Evolutionary conservation across 768 basidiomycete genomes (phyloP).

Genomic region (Tylopilus cervinicoccineus): DNA sequence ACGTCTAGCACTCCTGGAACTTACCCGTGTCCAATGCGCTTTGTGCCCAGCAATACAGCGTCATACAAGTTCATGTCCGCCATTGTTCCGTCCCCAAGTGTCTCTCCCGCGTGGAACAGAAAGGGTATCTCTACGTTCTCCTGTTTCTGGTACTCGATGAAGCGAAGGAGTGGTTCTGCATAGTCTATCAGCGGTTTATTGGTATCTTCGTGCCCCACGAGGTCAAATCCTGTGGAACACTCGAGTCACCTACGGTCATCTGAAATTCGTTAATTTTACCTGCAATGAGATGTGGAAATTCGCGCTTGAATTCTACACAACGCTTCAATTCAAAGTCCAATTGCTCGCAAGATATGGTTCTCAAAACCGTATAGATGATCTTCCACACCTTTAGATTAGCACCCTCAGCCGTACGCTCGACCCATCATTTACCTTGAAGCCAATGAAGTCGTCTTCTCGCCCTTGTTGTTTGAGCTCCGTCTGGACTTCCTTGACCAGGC

Average conservation of each 20-base stretch:
- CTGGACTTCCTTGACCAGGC: slow-evolving; percentile 34
- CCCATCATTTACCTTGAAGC: slow-evolving; percentile 32
- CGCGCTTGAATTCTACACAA: slow-evolving; percentile 40
- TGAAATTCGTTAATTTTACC: slow-evolving; percentile 27
- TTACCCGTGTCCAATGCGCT: neutral
- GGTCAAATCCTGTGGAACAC: slow-evolving; percentile 39
- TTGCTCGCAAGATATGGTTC: slow-evolving; percentile 33
- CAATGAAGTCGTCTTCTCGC: slow-evolving; percentile 39
- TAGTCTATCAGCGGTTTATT: slow-evolving; percentile 34
- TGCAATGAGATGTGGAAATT: slow-evolving; percentile 44
- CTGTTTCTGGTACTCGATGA: slow-evolving; percentile 32
- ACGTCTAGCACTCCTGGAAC: neutral
- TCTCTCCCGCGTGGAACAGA: neutral
- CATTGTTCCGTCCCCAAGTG: neutral
- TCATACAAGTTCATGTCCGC: neutral
- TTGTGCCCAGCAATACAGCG: neutral
- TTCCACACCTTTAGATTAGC: slow-evolving; percentile 13
- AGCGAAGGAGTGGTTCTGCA: slow-evolving; percentile 34
- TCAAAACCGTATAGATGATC: slow-evolving; percentile 42
- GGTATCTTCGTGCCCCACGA: slow-evolving; percentile 29
- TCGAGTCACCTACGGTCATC: neutral
- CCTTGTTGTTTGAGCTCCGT: slow-evolving; percentile 32
- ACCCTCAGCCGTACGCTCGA: neutral
- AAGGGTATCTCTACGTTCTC: neutral
- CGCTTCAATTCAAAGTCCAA: slow-evolving; percentile 43